Evolutionary conservation across 78 protist genomes (phyloP).

Genomic region (Andalucia godoyi): DNA sequence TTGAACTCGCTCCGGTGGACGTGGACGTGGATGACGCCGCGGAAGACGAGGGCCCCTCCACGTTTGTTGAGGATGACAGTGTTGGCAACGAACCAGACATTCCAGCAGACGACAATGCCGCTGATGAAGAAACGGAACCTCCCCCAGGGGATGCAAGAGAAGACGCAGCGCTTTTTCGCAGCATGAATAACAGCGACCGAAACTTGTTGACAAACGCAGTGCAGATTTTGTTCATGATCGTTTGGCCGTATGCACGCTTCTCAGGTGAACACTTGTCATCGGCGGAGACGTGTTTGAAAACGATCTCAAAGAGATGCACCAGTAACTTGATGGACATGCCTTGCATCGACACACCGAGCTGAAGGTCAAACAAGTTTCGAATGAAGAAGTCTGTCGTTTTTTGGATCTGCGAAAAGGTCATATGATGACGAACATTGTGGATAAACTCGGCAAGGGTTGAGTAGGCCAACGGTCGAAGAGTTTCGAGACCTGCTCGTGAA

Average conservation of each 20-base stretch:
- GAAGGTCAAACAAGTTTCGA: conserved; percentile 61
- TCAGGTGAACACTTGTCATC: conserved; percentile 8
- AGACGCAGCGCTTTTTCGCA: too few relatives aligned
- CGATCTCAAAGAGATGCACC: conserved; percentile 65
- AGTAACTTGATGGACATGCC: conserved; percentile 68
- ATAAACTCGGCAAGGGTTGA: conserved; percentile 76
- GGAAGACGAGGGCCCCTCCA: too few relatives aligned
- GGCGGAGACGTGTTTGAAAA: conserved; percentile 26
- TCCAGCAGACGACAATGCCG: too few relatives aligned
- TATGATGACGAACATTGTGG: conserved; percentile 56
- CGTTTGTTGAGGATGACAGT: too few relatives aligned
- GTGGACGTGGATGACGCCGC: neutral
- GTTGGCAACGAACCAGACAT: too few relatives aligned
- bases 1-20: conserved; percentile 3
- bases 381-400: conserved; percentile 55
- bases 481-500: conserved; percentile 33
- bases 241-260: conserved; percentile 14
- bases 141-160: too few relatives aligned
- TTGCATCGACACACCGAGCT: conserved; percentile 64
- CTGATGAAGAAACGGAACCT: too few relatives aligned
- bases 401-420: conserved; percentile 42
- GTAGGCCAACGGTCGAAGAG: conserved; percentile 77
- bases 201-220: conserved; percentile 62
- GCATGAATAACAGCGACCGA: too few relatives aligned
- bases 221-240: conserved; percentile 48